These are phyloP conservation scores for Sporothrix dimorphospora DNA, from an alignment of 2,329 filamentous ascomycete species.

Conservation along the genomic window DNA sequence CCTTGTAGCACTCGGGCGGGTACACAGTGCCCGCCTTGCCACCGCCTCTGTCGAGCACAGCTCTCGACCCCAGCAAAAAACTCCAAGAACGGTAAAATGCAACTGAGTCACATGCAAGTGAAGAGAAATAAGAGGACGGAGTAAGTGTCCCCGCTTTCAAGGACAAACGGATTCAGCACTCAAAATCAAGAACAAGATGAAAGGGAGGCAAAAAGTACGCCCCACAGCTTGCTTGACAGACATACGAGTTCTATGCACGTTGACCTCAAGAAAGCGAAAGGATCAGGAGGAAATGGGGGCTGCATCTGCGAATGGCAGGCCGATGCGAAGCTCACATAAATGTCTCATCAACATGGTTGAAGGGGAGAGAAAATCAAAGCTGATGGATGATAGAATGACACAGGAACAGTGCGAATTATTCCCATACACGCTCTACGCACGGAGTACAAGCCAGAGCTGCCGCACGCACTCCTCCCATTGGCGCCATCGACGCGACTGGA, in stretches of 20 bases:
- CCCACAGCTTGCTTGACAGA: background rate
- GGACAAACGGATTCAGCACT: background rate
- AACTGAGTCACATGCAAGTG: slow-evolving; percentile 19
- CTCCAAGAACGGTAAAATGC: background rate
- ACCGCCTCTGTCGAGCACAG: background rate
- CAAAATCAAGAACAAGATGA: background rate
- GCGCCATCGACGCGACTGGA: slow-evolving; percentile 19
- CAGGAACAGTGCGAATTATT: slow-evolving; percentile 20
- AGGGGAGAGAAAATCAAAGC: background rate
- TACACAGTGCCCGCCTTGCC: slow-evolving; percentile 20
- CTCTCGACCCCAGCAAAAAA: background rate
- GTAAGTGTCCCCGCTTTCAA: slow-evolving; percentile 17
- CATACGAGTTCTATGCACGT: background rate
- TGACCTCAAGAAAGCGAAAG: background rate
- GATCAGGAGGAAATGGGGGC: background rate
- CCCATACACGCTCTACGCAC: background rate
- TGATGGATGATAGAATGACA: background rate
- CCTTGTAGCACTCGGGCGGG: slow-evolving; percentile 7
- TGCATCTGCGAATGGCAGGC: background rate
- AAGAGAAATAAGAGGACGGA: background rate
- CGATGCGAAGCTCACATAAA: slow-evolving; percentile 10
- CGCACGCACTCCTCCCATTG: background rate
- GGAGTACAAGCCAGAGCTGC: slow-evolving; percentile 25
- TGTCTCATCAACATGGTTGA: slow-evolving; percentile 1
- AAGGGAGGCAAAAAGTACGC: background rate